Evolutionary conservation across 2,329 filamentous ascomycete species (phyloP).

Genomic region (Purpureocillium lavendulum): DNA sequence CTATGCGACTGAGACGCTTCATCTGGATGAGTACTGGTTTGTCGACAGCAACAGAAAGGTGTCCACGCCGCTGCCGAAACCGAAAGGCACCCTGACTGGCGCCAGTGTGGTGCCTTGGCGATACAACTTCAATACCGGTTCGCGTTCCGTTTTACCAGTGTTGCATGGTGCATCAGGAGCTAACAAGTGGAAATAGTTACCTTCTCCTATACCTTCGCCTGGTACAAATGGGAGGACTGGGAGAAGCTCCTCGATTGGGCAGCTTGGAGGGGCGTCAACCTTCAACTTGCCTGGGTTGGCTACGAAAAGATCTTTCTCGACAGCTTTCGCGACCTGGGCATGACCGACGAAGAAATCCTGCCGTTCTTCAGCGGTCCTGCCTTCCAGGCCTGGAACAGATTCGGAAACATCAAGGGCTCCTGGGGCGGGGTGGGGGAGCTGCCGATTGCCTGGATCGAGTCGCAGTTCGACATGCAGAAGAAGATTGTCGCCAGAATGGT

Average conservation of each 20-base stretch:
- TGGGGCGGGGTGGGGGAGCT: constrained; percentile 32
- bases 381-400: constrained; percentile 45
- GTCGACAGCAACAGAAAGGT: constrained; percentile 3
- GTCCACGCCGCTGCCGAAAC: constrained; percentile 3
- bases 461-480: constrained; percentile 38
- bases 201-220: constrained; percentile 41
- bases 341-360: constrained; percentile 33
- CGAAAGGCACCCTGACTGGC: constrained; percentile 4
- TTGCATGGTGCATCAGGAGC: too few species aligned
- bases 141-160: too few species aligned
- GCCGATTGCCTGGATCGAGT: constrained; percentile 35
- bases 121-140: constrained; percentile 40
- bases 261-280: constrained; percentile 40
- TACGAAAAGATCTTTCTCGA: constrained; percentile 41
- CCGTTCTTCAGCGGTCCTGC: constrained; percentile 40
- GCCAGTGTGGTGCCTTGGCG: constrained; percentile 11
- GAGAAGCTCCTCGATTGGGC: constrained; percentile 44
- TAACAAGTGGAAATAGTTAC: too few species aligned
- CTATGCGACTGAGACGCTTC: constrained; percentile 10
- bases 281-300: constrained; percentile 43
- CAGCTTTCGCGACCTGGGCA: constrained; percentile 34
- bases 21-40: constrained; percentile 11
- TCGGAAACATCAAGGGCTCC: constrained; percentile 43
- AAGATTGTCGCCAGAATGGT: constrained; percentile 40
- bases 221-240: constrained; percentile 47